These are phyloP conservation scores for Pythium sp. DNA, from an alignment of 352 stramenopile genomes.

Conservation along the genomic window DNA sequence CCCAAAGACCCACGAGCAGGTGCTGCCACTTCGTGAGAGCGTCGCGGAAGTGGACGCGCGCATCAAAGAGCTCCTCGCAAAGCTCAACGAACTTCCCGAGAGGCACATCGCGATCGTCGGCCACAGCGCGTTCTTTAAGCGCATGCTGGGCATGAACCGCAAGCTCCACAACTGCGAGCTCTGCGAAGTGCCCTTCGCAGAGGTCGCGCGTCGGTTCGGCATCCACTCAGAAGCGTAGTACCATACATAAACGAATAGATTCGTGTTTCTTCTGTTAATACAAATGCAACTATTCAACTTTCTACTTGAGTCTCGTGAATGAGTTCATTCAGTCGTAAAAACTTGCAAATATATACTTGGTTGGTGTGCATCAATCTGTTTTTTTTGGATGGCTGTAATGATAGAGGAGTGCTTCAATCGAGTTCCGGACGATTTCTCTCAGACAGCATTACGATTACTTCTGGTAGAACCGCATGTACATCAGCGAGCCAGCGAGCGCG, in stretches of 20 bases:
- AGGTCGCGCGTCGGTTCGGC: slow-evolving; percentile 23
- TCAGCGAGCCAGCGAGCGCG: slow-evolving; percentile 43
- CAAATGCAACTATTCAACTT: neutral
- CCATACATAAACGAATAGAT: neutral
- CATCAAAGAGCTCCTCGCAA: slow-evolving; percentile 61
- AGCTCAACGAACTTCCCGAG: slow-evolving; percentile 54
- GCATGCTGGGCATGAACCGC: slow-evolving; percentile 71
- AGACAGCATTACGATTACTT: slow-evolving; percentile 13
- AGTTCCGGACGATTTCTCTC: neutral
- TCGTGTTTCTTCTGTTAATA: neutral
- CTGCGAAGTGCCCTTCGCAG: slow-evolving; percentile 32
- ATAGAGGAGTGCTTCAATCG: neutral
- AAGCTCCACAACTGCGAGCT: slow-evolving; percentile 85
- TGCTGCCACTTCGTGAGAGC: slow-evolving; percentile 57
- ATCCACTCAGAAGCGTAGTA: neutral
- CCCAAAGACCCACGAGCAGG: slow-evolving; percentile 39
- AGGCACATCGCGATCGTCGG: slow-evolving; percentile 76
- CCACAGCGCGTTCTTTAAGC: slow-evolving; percentile 85
- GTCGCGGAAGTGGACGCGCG: slow-evolving; percentile 52
- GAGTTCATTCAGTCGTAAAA: neutral
- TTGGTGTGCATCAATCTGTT: neutral
- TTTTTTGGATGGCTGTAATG: neutral
- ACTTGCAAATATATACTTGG: neutral
- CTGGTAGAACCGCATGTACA: slow-evolving; percentile 34
- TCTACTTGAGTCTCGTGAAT: neutral